Evolutionary conservation across 2,329 filamentous ascomycete species (phyloP), one percentile per base, ranked within the genome.

Genomic region (Periconia sp.): DNA sequence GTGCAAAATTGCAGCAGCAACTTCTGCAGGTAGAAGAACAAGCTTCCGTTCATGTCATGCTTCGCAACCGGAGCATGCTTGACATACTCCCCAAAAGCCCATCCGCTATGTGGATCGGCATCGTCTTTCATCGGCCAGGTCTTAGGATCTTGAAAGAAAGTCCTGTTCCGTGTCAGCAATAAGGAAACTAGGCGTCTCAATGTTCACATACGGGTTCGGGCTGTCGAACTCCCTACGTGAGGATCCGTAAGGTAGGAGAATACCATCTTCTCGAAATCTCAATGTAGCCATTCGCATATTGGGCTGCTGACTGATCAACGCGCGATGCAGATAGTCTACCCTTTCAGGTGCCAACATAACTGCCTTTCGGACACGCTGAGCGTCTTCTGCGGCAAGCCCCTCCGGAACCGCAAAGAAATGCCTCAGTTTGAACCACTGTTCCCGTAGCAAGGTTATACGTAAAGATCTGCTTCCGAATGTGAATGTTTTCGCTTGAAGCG

Each of bases 141-240:
- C 1, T 40, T 24, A 0, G 17, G 30, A 5, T 35, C 40, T 16
- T 64, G 57, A 40, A 67, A 74, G 8, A 75, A 56, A 0, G 69
- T 73, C 4, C 71, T 74, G 10, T 5, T 10, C 4, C 15, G 13
- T 9, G 17, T 46, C 22, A 50, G 34, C 10, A 22, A 13, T 11
- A 37, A n/a, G 10, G 8, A 19, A 18, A 15, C n/a, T n/a, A 11
- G 9, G 8, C 13, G 11, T 15, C 2, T 12, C 19, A 11, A 8
- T 5, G n/a, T 24, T 15, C 9, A 64, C 72, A 55, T 40, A 75
- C 72, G 71, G 72, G 52, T 77, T 76, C 1, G 72, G 73, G 1
- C 45, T 57, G 7, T 56, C 44, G 43, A 74, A 76, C 0, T 55
- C 53, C 2, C 51, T 23, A 3, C 52, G 43, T 4, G 66, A 63